Evolutionary conservation across 75 land plant genomes (phyloP).

Genomic region (Cupressus sempervirens): DNA sequence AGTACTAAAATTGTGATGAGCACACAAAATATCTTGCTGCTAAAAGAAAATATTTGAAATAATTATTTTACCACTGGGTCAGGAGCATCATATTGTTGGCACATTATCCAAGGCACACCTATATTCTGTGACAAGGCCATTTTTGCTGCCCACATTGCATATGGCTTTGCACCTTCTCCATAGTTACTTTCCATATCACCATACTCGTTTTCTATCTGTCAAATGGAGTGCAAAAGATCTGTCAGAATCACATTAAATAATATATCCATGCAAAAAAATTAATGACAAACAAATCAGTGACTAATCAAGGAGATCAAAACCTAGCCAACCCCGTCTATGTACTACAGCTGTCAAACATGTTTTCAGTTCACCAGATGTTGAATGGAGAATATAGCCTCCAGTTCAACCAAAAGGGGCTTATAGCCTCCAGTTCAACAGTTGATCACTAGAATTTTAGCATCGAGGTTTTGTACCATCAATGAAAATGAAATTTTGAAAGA

Average conservation of each 20-base stretch:
- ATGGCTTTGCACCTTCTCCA: constrained; percentile 68
- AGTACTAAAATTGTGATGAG: background rate
- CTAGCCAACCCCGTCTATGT: background rate
- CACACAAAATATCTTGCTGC: constrained; percentile 13
- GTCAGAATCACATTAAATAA: background rate
- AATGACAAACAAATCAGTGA: background rate
- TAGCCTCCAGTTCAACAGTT: background rate
- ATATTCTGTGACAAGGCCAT: constrained; percentile 79
- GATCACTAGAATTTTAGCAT: background rate
- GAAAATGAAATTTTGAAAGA: background rate
- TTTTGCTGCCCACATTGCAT: constrained; percentile 77
- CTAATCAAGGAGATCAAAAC: background rate
- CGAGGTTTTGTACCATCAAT: background rate
- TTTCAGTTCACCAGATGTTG: background rate
- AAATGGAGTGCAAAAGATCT: background rate
- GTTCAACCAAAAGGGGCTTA: too few relatives aligned
- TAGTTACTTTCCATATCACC: constrained; percentile 47
- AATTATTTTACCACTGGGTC: constrained; percentile 60
- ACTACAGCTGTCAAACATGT: background rate
- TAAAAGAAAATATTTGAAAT: background rate
- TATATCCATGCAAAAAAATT: background rate
- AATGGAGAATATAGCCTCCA: background rate
- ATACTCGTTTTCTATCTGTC: constrained; percentile 84
- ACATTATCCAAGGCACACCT: constrained; percentile 94
- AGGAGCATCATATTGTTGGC: constrained; percentile 84